Percentiles rank a stretch among this genome's conserved stretches.
These are phyloP conservation scores for Cystoisospora suis DNA, from an alignment of 169 alveolate genomes.

Conservation along the genomic window DNA sequence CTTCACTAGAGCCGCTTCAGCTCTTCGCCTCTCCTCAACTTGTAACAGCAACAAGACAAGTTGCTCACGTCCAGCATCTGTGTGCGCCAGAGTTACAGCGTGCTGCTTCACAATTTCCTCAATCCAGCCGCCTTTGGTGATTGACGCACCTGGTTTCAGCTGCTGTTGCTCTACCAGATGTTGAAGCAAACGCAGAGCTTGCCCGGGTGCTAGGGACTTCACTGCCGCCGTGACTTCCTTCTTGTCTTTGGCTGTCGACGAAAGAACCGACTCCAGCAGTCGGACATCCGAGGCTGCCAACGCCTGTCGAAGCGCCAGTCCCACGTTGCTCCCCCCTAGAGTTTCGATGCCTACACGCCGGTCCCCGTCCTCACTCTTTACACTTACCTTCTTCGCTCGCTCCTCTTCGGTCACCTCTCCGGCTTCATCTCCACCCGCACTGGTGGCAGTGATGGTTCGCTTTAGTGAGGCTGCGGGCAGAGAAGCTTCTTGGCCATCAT, in stretches of 20 bases:
- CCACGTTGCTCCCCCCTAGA: constrained; percentile 10
- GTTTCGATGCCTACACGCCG: not conserved
- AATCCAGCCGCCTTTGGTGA: constrained; percentile 40
- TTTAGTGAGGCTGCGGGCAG: constrained; percentile 11
- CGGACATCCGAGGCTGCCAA: constrained; percentile 25
- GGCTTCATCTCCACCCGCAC: not conserved
- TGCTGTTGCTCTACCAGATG: constrained; percentile 59
- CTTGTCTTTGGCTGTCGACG: constrained; percentile 7
- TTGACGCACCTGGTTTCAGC: not conserved
- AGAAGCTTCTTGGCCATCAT: not conserved
- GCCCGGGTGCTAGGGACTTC: constrained; percentile 20
- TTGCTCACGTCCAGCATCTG: constrained; percentile 40
- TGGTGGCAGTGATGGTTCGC: not conserved
- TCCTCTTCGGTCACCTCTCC: not conserved
- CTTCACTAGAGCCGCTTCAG: constrained; percentile 34
- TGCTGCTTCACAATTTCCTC: constrained; percentile 58
- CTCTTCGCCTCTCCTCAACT: constrained; percentile 30
- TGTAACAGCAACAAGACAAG: constrained; percentile 22
- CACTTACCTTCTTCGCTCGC: not conserved
- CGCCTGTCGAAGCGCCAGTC: constrained; percentile 41
- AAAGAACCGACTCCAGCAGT: constrained; percentile 15
- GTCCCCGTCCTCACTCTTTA: not conserved
- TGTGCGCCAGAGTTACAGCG: not conserved
- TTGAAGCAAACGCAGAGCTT: constrained; percentile 47
- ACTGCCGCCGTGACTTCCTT: constrained; percentile 44